phyloP scores from a whole-genome alignment of 352 stramenopile genomes.

The Phytophthora tubulina region DNA sequence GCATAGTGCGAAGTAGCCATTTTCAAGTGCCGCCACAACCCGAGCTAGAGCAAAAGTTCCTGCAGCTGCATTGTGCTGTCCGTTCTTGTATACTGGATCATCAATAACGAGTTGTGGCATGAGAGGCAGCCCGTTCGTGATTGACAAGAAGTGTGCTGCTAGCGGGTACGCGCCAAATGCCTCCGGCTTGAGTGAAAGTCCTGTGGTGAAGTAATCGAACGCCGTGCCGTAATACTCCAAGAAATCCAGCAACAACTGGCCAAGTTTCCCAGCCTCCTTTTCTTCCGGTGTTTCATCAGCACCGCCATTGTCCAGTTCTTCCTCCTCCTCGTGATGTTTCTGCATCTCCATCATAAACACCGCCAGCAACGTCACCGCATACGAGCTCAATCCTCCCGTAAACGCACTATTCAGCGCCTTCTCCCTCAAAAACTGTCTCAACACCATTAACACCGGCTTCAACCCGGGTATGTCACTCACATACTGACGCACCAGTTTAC shows the following conservation, averaged over 20 bases:
- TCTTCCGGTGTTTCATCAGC: conserved; percentile 23
- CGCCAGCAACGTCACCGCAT: conserved; percentile 87
- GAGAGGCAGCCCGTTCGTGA: conserved; percentile 50
- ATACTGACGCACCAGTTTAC: conserved; percentile 82
- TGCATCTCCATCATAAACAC: conserved; percentile 85
- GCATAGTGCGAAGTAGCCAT: conserved; percentile 79
- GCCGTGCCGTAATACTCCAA: conserved; percentile 91
- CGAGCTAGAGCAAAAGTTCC: conserved; percentile 82
- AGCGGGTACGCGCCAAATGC: conserved; percentile 86
- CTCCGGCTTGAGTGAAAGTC: conserved; percentile 84
- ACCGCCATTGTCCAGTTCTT: not conserved
- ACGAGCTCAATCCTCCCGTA: conserved; percentile 90
- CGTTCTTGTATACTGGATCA: conserved; percentile 80
- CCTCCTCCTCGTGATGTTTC: conserved; percentile 55
- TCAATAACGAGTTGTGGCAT: conserved; percentile 89
- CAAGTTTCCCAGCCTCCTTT: conserved; percentile 44
- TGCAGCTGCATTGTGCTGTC: conserved; percentile 82
- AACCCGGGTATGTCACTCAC: conserved; percentile 72
- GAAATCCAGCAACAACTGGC: conserved; percentile 87
- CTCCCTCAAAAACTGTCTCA: conserved; percentile 89
- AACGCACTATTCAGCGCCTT: conserved; percentile 93
- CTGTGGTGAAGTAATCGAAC: conserved; percentile 82
- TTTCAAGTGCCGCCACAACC: conserved; percentile 83
- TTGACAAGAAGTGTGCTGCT: conserved; percentile 50
- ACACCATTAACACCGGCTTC: conserved; percentile 83